phyloP scores from a whole-genome alignment of 768 basidiomycete genomes.

The Tulasnella sp. region DNA sequence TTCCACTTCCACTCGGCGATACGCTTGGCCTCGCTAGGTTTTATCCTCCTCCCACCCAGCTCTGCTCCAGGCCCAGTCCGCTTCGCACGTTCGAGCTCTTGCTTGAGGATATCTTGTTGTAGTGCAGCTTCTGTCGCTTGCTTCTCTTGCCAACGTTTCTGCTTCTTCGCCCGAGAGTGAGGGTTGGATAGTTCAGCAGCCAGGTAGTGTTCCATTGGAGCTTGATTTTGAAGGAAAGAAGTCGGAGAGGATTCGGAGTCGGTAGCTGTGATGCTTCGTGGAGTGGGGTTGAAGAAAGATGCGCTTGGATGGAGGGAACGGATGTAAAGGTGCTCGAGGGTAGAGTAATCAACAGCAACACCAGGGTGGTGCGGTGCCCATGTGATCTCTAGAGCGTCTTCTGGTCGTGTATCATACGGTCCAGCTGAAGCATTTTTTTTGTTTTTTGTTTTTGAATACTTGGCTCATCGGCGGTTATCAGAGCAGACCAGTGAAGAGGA shows the following conservation, averaged over 20 bases:
- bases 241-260: slow-evolving; percentile 30
- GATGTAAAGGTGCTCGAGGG: slow-evolving; percentile 47
- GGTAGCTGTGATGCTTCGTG: not conserved
- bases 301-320: slow-evolving; percentile 30
- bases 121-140: slow-evolving; percentile 35
- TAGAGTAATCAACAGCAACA: slow-evolving; percentile 30
- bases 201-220: slow-evolving; percentile 57
- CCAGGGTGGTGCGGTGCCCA: slow-evolving; percentile 50
- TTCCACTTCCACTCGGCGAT: slow-evolving; percentile 71
- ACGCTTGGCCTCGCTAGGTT: slow-evolving; percentile 48
- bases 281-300: slow-evolving; percentile 1
- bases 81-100: slow-evolving; percentile 29
- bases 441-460: too few species aligned
- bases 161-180: slow-evolving; percentile 72
- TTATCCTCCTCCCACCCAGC: slow-evolving; percentile 42
- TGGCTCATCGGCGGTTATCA: too few species aligned
- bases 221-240: slow-evolving; percentile 20
- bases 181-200: slow-evolving; percentile 67
- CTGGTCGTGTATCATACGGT: slow-evolving; percentile 52
- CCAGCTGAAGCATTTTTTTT: too few species aligned
- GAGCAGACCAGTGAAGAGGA: not conserved
- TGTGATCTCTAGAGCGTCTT: slow-evolving; percentile 55
- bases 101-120: slow-evolving; percentile 39
- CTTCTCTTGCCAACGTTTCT: slow-evolving; percentile 57
- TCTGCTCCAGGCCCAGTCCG: slow-evolving; percentile 21